Conservation (phyloP, 2,329 filamentous ascomycete species). For the Trichophyton benhamiae region DNA sequence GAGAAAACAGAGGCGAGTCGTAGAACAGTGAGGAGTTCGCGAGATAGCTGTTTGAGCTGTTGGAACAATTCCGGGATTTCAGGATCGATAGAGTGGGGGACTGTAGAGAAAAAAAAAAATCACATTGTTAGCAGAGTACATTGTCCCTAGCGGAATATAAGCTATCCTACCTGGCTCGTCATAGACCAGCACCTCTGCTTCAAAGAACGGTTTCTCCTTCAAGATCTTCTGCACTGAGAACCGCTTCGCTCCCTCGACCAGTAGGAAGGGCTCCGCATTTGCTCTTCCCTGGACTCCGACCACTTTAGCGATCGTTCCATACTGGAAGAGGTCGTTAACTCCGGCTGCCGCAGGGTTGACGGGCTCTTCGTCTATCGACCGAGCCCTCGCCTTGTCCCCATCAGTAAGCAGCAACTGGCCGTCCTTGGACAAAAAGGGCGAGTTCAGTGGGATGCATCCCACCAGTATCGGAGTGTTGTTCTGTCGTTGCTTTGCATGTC, state of each 20-base stretch:
- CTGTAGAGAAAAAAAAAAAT: constrained; percentile 14
- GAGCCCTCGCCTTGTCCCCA: constrained; percentile 40
- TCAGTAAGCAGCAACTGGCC: constrained; percentile 64
- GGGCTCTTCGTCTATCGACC: constrained; percentile 35
- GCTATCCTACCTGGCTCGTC: constrained; percentile 51
- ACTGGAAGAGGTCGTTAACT: constrained; percentile 65
- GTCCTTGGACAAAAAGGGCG: constrained; percentile 58
- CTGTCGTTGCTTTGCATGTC: constrained; percentile 48
- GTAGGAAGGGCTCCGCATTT: constrained; percentile 63
- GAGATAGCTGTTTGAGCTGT: constrained; percentile 69
- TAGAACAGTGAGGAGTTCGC: constrained; percentile 74
- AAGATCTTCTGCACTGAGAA: constrained; percentile 62
- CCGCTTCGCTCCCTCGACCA: constrained; percentile 74
- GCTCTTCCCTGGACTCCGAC: constrained; percentile 64
- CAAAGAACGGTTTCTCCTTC: constrained; percentile 73
- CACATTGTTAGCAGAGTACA: not conserved
- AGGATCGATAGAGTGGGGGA: constrained; percentile 42
- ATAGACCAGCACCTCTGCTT: constrained; percentile 62
- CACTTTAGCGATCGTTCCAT: constrained; percentile 70
- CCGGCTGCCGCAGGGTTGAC: constrained; percentile 48
- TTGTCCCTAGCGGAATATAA: not conserved
- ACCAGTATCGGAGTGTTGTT: constrained; percentile 60
- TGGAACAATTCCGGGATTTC: constrained; percentile 60
- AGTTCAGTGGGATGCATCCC: constrained; percentile 75
- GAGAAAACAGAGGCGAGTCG: constrained; percentile 75